Conservation (phyloP, 495 filamentous ascomycete species). For the Penicillium manginii region DNA sequence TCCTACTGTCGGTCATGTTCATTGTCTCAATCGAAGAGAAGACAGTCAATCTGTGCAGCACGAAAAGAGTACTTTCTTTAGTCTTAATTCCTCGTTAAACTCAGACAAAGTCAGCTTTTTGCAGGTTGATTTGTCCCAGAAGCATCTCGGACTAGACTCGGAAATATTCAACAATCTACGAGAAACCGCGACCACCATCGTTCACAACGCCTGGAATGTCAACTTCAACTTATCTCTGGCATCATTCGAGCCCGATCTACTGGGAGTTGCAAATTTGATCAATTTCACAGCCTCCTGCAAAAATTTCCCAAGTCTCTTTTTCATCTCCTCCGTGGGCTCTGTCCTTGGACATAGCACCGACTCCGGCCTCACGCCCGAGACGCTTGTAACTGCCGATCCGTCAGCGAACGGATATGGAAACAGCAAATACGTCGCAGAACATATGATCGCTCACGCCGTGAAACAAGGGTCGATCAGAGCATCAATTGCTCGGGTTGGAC, state of each 20-base stretch:
- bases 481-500: slow-evolving; percentile 56
- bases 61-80: slow-evolving; percentile 3
- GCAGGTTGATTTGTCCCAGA: slow-evolving; percentile 11
- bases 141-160: slow-evolving; percentile 3
- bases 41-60: background rate
- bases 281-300: slow-evolving; percentile 27
- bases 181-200: slow-evolving; percentile 43
- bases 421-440: slow-evolving; percentile 55
- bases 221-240: slow-evolving; percentile 60
- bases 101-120: slow-evolving; percentile 10
- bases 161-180: background rate
- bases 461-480: slow-evolving; percentile 40
- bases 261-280: slow-evolving; percentile 53
- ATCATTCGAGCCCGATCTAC: slow-evolving; percentile 56
- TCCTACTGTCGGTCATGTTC: slow-evolving; percentile 2
- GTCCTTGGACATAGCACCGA: slow-evolving; percentile 22
- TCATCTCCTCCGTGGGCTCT: slow-evolving; percentile 54
- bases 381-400: slow-evolving; percentile 39
- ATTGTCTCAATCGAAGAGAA: slow-evolving; percentile 15
- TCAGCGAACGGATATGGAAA: slow-evolving; percentile 51
- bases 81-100: background rate
- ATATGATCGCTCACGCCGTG: slow-evolving; percentile 49
- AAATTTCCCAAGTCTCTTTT: slow-evolving; percentile 50
- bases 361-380: slow-evolving; percentile 42
- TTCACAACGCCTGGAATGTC: slow-evolving; percentile 65